phyloP scores from a whole-genome alignment of 2,329 filamentous ascomycete genomes.

The Nemania bipapillata region DNA sequence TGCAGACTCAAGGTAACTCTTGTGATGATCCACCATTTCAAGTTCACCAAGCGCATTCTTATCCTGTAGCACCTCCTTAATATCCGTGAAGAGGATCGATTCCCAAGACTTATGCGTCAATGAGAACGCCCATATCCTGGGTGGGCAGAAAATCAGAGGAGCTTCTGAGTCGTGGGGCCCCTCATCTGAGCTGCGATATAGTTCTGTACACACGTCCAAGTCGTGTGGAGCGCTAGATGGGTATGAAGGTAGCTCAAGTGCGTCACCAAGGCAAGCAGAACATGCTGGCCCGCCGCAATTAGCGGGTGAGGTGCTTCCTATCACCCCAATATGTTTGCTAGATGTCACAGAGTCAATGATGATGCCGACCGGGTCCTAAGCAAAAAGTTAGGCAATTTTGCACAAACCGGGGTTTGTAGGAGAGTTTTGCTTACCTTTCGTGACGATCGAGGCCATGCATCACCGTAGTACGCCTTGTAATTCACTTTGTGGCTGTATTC shows the following conservation, averaged over 20 bases:
- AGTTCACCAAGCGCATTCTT: constrained; percentile 7
- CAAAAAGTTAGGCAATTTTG: constrained; percentile 5
- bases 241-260: constrained; percentile 29
- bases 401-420: not conserved
- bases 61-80: constrained; percentile 15
- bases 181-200: not conserved
- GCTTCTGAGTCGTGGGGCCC: not conserved
- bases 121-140: constrained; percentile 38
- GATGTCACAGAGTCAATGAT: constrained; percentile 39
- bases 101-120: constrained; percentile 38
- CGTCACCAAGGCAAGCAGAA: constrained; percentile 28
- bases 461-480: constrained; percentile 27
- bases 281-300: constrained; percentile 19
- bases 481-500: constrained; percentile 12
- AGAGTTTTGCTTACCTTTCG: constrained; percentile 11
- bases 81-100: constrained; percentile 21
- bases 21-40: constrained; percentile 5
- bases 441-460: constrained; percentile 27
- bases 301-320: not conserved
- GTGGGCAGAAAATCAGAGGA: constrained; percentile 35
- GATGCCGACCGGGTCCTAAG: constrained; percentile 30
- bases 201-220: constrained; percentile 20
- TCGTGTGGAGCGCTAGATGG: constrained; percentile 23
- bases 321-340: constrained; percentile 23
- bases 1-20: constrained; percentile 11